These are phyloP conservation scores for Friedmanniomyces simplex DNA, from an alignment of 495 filamentous ascomycete species.

Conservation along the genomic window DNA sequence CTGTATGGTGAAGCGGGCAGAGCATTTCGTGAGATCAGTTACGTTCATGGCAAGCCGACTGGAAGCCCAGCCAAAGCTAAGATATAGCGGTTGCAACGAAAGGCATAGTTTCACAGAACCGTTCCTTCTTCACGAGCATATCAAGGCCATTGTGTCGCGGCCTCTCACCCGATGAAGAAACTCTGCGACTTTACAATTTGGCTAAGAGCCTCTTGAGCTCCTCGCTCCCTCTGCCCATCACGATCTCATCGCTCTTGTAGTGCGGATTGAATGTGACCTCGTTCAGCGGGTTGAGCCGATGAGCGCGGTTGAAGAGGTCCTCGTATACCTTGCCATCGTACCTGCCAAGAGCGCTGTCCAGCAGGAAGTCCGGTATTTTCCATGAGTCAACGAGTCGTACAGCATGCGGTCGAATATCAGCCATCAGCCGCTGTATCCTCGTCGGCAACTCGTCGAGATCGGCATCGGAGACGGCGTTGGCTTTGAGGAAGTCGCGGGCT, in stretches of 20 bases:
- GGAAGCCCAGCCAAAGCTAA: slow-evolving; percentile 29
- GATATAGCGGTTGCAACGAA: slow-evolving; percentile 19
- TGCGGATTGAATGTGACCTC: slow-evolving; percentile 38
- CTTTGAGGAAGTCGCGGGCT: slow-evolving; percentile 30
- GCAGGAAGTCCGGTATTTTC: slow-evolving; percentile 40
- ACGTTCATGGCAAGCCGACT: slow-evolving; percentile 37
- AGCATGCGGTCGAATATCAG: slow-evolving; percentile 37
- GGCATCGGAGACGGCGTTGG: slow-evolving; percentile 29
- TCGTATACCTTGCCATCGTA: slow-evolving; percentile 42
- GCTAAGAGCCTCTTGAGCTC: slow-evolving; percentile 23
- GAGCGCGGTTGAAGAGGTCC: slow-evolving; percentile 38
- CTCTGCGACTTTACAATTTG: slow-evolving; percentile 21
- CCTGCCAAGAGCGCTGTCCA: slow-evolving; percentile 40
- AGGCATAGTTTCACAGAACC: not conserved
- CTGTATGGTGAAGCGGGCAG: slow-evolving; percentile 41
- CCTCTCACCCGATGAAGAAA: too few species aligned
- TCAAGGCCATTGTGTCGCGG: too few species aligned
- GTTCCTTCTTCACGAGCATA: too few species aligned
- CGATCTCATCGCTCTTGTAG: slow-evolving; percentile 41
- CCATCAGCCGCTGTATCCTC: slow-evolving; percentile 36
- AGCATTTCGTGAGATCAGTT: slow-evolving; percentile 40
- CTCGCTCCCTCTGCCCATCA: slow-evolving; percentile 33
- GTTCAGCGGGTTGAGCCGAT: slow-evolving; percentile 40
- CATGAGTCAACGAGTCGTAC: slow-evolving; percentile 40
- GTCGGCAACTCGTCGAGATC: slow-evolving; percentile 30